phyloP scores from a whole-genome alignment of 495 filamentous ascomycete genomes.

The Niebla homalea region DNA sequence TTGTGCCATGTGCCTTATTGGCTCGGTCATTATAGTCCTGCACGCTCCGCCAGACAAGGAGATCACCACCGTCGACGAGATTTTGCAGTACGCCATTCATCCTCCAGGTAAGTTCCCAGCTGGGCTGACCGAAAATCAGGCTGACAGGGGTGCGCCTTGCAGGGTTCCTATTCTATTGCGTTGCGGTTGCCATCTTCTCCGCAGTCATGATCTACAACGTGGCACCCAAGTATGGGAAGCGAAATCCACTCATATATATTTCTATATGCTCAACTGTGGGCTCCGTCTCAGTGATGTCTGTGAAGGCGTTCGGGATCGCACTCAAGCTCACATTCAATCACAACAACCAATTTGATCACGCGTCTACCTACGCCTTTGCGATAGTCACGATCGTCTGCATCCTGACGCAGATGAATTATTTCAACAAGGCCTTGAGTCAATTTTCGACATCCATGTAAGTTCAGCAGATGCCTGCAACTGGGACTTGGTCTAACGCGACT shows the following conservation, averaged over 20 bases:
- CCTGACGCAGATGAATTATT: slow-evolving; percentile 98
- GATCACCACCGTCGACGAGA: slow-evolving; percentile 75
- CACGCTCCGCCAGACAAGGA: slow-evolving; percentile 91
- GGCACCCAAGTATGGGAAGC: slow-evolving; percentile 76
- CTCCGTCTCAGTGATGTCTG: slow-evolving; percentile 94
- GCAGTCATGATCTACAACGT: slow-evolving; percentile 92
- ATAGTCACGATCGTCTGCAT: slow-evolving; percentile 90
- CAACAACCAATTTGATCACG: slow-evolving; percentile 85
- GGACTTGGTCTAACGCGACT: slow-evolving; percentile 19
- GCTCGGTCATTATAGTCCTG: slow-evolving; percentile 91
- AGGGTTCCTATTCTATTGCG: slow-evolving; percentile 83
- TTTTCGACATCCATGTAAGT: slow-evolving; percentile 93
- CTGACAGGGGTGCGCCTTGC: not conserved
- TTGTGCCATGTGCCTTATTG: slow-evolving; percentile 90
- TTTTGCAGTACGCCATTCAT: slow-evolving; percentile 74
- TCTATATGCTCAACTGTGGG: slow-evolving; percentile 96
- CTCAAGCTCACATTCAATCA: slow-evolving; percentile 83
- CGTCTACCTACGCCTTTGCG: slow-evolving; percentile 91
- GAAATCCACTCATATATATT: slow-evolving; percentile 88
- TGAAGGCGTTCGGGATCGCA: slow-evolving; percentile 95
- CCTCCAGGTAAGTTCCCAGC: slow-evolving; percentile 48
- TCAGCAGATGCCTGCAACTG: not conserved
- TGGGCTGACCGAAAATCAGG: not conserved
- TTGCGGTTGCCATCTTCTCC: slow-evolving; percentile 65
- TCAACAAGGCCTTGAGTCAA: slow-evolving; percentile 95